A percentile compares a stretch with the other conserved stretches of the same genome.
Conservation (phyloP, 805 yeast species). For the Starmera caribaea region DNA sequence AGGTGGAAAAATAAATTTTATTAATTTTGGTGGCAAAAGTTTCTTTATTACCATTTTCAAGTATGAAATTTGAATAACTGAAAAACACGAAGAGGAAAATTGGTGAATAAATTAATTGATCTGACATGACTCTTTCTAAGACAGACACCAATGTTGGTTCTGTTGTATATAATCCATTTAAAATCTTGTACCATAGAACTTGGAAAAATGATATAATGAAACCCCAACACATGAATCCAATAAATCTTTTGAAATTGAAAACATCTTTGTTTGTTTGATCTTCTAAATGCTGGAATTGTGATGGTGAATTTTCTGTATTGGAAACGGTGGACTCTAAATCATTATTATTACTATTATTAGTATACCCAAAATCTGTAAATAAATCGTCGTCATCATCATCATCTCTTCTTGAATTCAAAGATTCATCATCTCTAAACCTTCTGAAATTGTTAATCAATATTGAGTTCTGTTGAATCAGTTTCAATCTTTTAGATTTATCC, state of each 20-base stretch:
- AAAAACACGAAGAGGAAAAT: slow-evolving; percentile 72
- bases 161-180: slow-evolving; percentile 67
- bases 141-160: slow-evolving; percentile 82
- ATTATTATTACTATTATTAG: slow-evolving; percentile 23
- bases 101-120: slow-evolving; percentile 87
- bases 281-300: slow-evolving; percentile 22
- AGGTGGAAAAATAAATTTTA: slow-evolving; percentile 56
- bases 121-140: slow-evolving; percentile 78
- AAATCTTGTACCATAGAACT: slow-evolving; percentile 79
- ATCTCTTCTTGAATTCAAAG: slow-evolving; percentile 1
- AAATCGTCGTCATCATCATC: slow-evolving; percentile 13
- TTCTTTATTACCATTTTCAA: slow-evolving; percentile 63
- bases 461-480: too few relatives aligned
- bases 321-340: slow-evolving; percentile 4
- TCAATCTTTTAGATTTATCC: neutral
- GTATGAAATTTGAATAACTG: slow-evolving; percentile 70
- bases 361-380: slow-evolving; percentile 22
- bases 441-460: too few relatives aligned
- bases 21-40: slow-evolving; percentile 57
- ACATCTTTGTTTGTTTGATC: slow-evolving; percentile 18
- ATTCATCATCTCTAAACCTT: too few relatives aligned
- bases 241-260: slow-evolving; percentile 62
- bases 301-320: slow-evolving; percentile 3
- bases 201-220: slow-evolving; percentile 73
- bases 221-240: slow-evolving; percentile 85